Percentiles rank a stretch among this genome's conserved stretches.
phyloP scores from a whole-genome alignment of 345 rosid genomes.

The Eutrema heterophyllum region DNA sequence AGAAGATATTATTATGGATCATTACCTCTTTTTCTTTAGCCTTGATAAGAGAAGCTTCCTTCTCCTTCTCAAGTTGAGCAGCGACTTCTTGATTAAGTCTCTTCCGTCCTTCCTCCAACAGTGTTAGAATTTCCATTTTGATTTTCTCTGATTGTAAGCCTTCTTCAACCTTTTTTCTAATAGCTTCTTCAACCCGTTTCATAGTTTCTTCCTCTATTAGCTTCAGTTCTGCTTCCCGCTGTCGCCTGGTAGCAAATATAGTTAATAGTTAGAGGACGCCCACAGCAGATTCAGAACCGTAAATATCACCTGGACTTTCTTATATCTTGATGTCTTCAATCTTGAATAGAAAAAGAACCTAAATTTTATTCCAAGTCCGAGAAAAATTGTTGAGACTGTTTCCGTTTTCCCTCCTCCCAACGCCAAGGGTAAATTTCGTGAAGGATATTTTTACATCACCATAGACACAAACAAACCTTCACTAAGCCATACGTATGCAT shows the following conservation, averaged over 20 bases:
- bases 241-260: slow-evolving; percentile 67
- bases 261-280: slow-evolving; percentile 34
- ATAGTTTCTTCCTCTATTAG: slow-evolving; percentile 90
- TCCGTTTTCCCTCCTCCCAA: slow-evolving; percentile 4
- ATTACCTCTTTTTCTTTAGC: slow-evolving; percentile 79
- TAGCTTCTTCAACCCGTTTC: slow-evolving; percentile 79
- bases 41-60: slow-evolving; percentile 58
- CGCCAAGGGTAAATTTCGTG: neutral
- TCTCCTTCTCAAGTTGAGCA: slow-evolving; percentile 79
- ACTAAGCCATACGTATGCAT: slow-evolving; percentile 50
- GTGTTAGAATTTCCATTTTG: slow-evolving; percentile 55
- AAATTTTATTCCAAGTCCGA: slow-evolving; percentile 2
- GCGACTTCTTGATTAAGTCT: slow-evolving; percentile 66
- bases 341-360: slow-evolving; percentile 29
- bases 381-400: neutral
- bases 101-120: slow-evolving; percentile 75
- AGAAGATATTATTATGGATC: neutral
- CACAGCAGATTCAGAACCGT: neutral
- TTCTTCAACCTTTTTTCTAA: slow-evolving; percentile 70
- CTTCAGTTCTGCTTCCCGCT: slow-evolving; percentile 78
- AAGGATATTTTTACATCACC: slow-evolving; percentile 21
- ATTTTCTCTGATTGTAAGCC: slow-evolving; percentile 68
- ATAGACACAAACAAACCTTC: slow-evolving; percentile 60
- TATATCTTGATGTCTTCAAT: slow-evolving; percentile 35
- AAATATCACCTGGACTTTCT: slow-evolving; percentile 30